These are phyloP conservation scores for Takashimella koratensis DNA, from an alignment of 1,284 basidiomycete species.

Conservation along the genomic window DNA sequence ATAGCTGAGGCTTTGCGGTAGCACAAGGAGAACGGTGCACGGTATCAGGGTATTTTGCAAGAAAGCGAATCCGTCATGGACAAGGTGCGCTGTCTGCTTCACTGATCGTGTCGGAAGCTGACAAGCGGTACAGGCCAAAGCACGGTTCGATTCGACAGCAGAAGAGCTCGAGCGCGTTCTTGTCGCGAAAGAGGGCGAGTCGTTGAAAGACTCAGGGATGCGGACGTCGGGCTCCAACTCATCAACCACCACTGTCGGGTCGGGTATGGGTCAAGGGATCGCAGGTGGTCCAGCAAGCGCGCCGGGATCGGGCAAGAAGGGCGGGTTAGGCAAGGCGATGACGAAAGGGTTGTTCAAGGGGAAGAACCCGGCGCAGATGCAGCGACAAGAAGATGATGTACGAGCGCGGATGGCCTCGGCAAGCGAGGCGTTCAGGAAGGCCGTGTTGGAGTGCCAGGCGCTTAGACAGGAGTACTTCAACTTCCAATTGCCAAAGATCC, in stretches of 20 bases:
- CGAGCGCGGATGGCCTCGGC: conserved; percentile 75
- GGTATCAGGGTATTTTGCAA: conserved; percentile 81
- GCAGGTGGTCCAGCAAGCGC: conserved; percentile 56
- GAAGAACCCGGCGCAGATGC: conserved; percentile 87
- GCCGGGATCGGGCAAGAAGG: conserved; percentile 64
- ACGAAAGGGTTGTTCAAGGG: conserved; percentile 90
- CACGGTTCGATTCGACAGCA: conserved; percentile 78
- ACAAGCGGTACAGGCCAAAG: conserved; percentile 58
- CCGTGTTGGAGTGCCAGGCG: conserved; percentile 83
- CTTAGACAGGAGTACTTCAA: conserved; percentile 97
- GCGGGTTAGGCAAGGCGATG: conserved; percentile 63
- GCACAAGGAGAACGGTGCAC: conserved; percentile 83
- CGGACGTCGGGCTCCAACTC: conserved; percentile 48
- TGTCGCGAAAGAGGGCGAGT: conserved; percentile 91
- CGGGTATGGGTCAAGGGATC: conserved; percentile 41
- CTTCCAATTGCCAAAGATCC: conserved; percentile 87
- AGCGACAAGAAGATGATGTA: conserved; percentile 92
- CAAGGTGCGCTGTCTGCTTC: conserved; percentile 54
- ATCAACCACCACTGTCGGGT: conserved; percentile 22
- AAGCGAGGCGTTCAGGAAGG: conserved; percentile 85
- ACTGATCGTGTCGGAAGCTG: background rate
- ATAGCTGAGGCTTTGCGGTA: conserved; percentile 33
- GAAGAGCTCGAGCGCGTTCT: conserved; percentile 95
- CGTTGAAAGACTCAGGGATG: conserved; percentile 70
- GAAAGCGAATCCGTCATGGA: conserved; percentile 87